Percentiles rank a stretch among this genome's conserved stretches.
Evolutionary conservation across 192 early-diverging fungal genomes (phyloP).

Genomic region (Coemansia sp.): DNA sequence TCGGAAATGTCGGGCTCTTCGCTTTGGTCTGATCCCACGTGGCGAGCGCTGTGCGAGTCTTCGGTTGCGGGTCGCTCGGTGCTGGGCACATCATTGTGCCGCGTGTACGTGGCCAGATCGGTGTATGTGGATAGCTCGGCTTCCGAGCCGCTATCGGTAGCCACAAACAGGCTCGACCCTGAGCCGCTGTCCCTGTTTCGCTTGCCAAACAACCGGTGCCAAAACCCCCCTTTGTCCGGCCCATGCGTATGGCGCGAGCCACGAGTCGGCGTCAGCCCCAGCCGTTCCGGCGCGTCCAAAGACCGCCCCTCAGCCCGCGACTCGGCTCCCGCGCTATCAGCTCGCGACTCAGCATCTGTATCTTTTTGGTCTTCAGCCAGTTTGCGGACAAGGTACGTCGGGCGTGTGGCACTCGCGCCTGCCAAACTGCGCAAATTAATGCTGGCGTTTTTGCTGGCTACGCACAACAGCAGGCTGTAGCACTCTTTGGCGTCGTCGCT

Average conservation of each 20-base stretch:
- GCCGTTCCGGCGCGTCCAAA: background rate
- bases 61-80: no score
- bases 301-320: background rate
- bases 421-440: slow-evolving; percentile 20
- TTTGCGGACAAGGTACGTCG: background rate
- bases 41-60: background rate
- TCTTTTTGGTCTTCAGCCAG: background rate
- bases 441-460: slow-evolving; percentile 14
- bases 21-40: background rate
- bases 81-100: no score
- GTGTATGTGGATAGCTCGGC: background rate
- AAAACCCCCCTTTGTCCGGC: background rate
- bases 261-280: background rate
- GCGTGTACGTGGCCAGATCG: no score
- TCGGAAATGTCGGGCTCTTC: slow-evolving; percentile 51
- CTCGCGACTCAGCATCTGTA: background rate
- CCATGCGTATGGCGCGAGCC: background rate
- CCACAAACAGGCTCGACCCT: slow-evolving; percentile 5
- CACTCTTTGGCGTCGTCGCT: slow-evolving; percentile 36
- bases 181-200: background rate
- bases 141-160: background rate
- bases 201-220: slow-evolving; percentile 5
- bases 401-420: background rate
- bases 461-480: slow-evolving; percentile 23
- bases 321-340: background rate